Evolutionary conservation across 805 yeast species (phyloP).

Genomic region (Saccharomycodes ludwigii): DNA sequence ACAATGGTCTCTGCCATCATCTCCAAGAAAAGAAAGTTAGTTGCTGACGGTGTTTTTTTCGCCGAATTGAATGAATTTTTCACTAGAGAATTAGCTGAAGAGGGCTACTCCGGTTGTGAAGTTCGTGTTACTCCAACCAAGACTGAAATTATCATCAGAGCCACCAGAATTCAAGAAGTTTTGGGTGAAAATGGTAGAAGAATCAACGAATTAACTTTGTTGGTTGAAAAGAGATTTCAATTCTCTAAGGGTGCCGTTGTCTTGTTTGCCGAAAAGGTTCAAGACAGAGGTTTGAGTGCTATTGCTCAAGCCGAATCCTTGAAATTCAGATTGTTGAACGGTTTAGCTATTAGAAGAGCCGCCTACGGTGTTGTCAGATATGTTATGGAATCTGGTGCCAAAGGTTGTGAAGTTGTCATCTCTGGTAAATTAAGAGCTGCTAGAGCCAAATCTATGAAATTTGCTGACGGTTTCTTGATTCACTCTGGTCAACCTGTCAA

Average conservation of each 20-base stretch:
- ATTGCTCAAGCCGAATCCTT: constrained; percentile 99
- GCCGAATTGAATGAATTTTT: constrained; percentile 99
- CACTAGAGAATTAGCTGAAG: constrained; percentile 99
- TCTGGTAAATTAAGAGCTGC: constrained; percentile 99
- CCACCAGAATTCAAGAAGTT: constrained; percentile 97
- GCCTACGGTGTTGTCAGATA: constrained; percentile 99
- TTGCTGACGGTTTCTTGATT: constrained; percentile 99
- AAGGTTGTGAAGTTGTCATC: constrained; percentile 99
- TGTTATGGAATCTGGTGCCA: constrained; percentile 99
- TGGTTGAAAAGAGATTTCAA: constrained; percentile 98
- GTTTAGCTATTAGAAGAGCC: constrained; percentile 99
- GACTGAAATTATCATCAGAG: constrained; percentile 97
- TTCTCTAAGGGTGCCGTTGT: constrained; percentile 86
- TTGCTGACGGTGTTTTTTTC: constrained; percentile 99
- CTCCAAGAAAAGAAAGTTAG: constrained; percentile 98
- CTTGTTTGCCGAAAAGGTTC: constrained; percentile 97
- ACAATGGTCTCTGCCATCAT: constrained; percentile 37
- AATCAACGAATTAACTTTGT: constrained; percentile 95
- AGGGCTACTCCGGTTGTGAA: constrained; percentile 99
- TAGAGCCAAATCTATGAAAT: constrained; percentile 99
- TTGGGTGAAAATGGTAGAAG: constrained; percentile 99
- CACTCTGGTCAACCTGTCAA: constrained; percentile 99
- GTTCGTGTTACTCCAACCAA: constrained; percentile 97
- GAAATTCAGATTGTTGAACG: constrained; percentile 94
- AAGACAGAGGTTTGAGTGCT: constrained; percentile 98